A percentile compares a stretch with the other conserved stretches of the same genome.
Conservation (phyloP, 805 yeast species). For the Hanseniaspora vineae region DNA sequence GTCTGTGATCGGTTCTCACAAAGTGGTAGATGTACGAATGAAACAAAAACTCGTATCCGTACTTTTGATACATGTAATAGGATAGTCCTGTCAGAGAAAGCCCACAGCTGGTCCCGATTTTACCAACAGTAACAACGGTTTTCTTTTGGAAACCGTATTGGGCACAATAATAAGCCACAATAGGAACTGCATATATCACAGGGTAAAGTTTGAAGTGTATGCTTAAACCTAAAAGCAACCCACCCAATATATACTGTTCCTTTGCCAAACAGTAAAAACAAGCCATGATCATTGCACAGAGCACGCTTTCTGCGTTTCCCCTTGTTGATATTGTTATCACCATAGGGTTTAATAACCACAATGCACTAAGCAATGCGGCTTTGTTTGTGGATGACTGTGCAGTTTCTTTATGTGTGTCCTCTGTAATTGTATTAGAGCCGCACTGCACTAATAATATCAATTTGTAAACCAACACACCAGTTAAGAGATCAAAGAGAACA, state of each 20-base stretch:
- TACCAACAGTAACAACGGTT: slow-evolving; percentile 23
- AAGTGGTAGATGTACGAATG: slow-evolving; percentile 80
- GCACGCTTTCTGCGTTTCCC: slow-evolving; percentile 84
- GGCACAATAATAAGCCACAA: slow-evolving; percentile 32
- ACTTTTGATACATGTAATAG: slow-evolving; percentile 46
- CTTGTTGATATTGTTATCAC: slow-evolving; percentile 85
- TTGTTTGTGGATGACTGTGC: neutral
- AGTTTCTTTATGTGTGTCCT: no score
- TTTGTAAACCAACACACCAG: slow-evolving; percentile 48
- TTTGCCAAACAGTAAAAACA: slow-evolving; percentile 35
- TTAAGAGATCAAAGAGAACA: slow-evolving; percentile 62
- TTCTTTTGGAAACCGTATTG: slow-evolving; percentile 28
- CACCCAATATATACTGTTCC: slow-evolving; percentile 23
- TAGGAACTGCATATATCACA: slow-evolving; percentile 63
- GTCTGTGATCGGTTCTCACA: slow-evolving; percentile 79
- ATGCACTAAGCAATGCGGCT: slow-evolving; percentile 23
- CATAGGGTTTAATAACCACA: slow-evolving; percentile 93
- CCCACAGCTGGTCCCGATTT: slow-evolving; percentile 29
- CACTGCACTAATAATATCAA: neutral
- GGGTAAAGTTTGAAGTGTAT: slow-evolving; percentile 92
- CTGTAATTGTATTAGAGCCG: no score
- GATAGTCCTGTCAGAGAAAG: slow-evolving; percentile 36
- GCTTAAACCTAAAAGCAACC: slow-evolving; percentile 54
- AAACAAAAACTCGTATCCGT: slow-evolving; percentile 63
- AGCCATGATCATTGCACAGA: slow-evolving; percentile 63